Evolutionary conservation across 805 yeast species (phyloP).

Genomic region (Pichia nakasei): DNA sequence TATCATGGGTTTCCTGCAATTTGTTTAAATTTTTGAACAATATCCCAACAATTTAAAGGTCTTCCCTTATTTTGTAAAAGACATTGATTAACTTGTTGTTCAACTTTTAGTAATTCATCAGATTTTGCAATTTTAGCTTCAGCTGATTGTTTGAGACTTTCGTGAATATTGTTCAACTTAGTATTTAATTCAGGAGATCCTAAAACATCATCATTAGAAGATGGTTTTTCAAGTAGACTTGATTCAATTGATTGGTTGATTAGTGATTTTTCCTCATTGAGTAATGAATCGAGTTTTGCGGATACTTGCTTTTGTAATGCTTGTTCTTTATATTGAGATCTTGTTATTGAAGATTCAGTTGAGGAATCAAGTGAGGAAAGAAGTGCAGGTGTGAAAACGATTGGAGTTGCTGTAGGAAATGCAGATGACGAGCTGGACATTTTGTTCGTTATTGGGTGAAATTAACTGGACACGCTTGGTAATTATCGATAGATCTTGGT

Average conservation of each 20-base stretch:
- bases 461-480: too few species aligned
- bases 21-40: constrained; percentile 59
- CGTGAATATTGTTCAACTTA: constrained; percentile 28
- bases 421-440: background rate
- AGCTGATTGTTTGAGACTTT: constrained; percentile 26
- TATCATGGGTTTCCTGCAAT: constrained; percentile 29
- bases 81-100: constrained; percentile 47
- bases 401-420: constrained; percentile 10
- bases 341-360: constrained; percentile 36
- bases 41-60: constrained; percentile 76
- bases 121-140: constrained; percentile 23
- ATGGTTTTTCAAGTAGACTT: background rate
- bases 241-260: constrained; percentile 24
- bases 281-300: background rate
- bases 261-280: constrained; percentile 21
- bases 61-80: constrained; percentile 52
- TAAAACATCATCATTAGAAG: constrained; percentile 21
- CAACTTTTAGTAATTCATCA: constrained; percentile 37
- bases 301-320: constrained; percentile 47
- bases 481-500: too few species aligned
- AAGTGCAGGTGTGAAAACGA: constrained; percentile 58
- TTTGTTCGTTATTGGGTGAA: too few species aligned
- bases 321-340: constrained; percentile 60
- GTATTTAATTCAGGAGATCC: constrained; percentile 22
- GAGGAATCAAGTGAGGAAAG: constrained; percentile 90